Evolutionary conservation across 345 rosid species (phyloP).

Genomic region (Linum trigynum): DNA sequence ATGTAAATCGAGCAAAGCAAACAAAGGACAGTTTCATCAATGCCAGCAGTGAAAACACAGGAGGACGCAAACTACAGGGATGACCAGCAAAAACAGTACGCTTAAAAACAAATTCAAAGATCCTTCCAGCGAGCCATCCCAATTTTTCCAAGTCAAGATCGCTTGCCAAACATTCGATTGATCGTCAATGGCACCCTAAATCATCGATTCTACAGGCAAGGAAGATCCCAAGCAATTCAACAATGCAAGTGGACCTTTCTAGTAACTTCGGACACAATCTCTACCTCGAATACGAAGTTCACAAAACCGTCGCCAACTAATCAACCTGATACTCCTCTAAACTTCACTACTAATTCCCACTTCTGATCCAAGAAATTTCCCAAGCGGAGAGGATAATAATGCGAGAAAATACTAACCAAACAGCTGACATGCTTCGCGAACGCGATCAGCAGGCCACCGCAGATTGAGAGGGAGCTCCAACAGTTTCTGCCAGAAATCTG

Average conservation of each 20-base stretch:
- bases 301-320: background rate
- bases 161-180: background rate
- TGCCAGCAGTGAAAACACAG: background rate
- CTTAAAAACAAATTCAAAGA: background rate
- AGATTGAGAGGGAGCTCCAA: conserved; percentile 72
- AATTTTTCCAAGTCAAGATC: background rate
- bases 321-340: background rate
- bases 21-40: background rate
- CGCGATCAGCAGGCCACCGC: conserved; percentile 59
- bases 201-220: background rate
- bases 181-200: background rate
- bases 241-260: background rate
- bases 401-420: conserved; percentile 41
- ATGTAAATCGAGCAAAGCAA: background rate
- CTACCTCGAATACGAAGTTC: background rate
- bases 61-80: background rate
- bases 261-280: background rate
- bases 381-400: background rate
- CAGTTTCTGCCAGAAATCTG: conserved; percentile 94
- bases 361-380: background rate
- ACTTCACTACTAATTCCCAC: background rate
- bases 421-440: conserved; percentile 59
- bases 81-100: background rate
- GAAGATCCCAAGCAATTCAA: background rate
- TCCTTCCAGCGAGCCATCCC: background rate